phyloP scores from a whole-genome alignment of 2,329 filamentous ascomycete species.

The Aureobasidium sp. region DNA sequence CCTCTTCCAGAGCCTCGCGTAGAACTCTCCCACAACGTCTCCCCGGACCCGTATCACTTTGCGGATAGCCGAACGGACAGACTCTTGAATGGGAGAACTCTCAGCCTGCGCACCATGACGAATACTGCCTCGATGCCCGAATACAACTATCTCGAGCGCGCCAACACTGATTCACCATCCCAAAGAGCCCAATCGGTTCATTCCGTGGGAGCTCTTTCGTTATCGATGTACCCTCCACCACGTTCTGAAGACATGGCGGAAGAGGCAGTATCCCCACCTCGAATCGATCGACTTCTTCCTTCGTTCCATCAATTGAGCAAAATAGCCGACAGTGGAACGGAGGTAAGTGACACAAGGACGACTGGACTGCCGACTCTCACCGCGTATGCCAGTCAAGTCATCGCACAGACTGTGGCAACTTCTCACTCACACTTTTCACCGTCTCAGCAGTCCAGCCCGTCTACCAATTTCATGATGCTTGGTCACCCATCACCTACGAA shows the following conservation, averaged over 20 bases:
- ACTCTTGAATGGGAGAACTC: neutral
- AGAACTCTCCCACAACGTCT: neutral
- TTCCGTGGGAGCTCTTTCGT: neutral
- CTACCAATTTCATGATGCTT: conserved; percentile 13
- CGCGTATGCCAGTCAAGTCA: conserved; percentile 18
- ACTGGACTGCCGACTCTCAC: conserved; percentile 14
- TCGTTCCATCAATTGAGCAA: conserved; percentile 25
- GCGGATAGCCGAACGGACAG: neutral
- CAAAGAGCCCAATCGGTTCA: neutral
- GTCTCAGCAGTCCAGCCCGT: conserved; percentile 22
- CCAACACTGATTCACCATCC: neutral
- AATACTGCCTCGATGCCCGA: neutral
- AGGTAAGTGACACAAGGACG: conserved; percentile 17
- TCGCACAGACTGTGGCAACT: conserved; percentile 21
- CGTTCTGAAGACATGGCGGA: neutral
- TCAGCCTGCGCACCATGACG: conserved; percentile 7
- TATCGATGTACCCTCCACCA: neutral
- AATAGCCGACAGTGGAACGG: conserved; percentile 22
- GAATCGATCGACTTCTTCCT: conserved; percentile 23
- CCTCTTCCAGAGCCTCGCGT: neutral
- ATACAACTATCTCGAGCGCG: neutral
- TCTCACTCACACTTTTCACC: conserved; percentile 20
- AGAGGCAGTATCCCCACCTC: conserved; percentile 16
- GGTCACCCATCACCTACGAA: conserved; percentile 14
- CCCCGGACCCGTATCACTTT: neutral